Conservation (phyloP, 2,329 filamentous ascomycete genomes). For the Rachicladosporium sp. region DNA sequence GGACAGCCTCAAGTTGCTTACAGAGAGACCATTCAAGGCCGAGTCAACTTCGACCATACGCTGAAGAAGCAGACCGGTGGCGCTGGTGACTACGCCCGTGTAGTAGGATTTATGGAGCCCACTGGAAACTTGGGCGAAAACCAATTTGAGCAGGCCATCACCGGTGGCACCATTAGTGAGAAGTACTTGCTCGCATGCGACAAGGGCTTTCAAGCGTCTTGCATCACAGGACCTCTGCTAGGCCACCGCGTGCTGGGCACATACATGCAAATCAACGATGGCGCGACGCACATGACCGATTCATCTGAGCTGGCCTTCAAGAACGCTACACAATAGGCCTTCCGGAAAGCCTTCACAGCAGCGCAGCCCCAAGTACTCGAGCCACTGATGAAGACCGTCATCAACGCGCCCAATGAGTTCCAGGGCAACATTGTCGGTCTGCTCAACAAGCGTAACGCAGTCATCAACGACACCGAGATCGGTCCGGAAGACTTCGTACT, state of each 20-base stretch:
- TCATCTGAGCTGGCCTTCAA: constrained; percentile 96
- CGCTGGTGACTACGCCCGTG: constrained; percentile 87
- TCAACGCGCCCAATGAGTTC: constrained; percentile 93
- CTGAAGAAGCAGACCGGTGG: constrained; percentile 93
- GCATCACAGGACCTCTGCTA: constrained; percentile 76
- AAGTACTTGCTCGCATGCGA: constrained; percentile 91
- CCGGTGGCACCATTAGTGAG: constrained; percentile 83
- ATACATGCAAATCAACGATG: constrained; percentile 87
- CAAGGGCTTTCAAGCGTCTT: constrained; percentile 80
- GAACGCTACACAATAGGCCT: constrained; percentile 87
- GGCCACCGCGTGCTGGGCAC: constrained; percentile 87
- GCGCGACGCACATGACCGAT: constrained; percentile 93
- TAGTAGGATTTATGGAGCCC: constrained; percentile 84
- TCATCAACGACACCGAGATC: constrained; percentile 91
- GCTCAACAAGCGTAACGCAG: constrained; percentile 91
- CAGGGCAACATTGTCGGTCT: constrained; percentile 91
- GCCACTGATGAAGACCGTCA: constrained; percentile 95
- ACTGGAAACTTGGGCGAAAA: constrained; percentile 61
- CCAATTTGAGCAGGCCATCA: constrained; percentile 73
- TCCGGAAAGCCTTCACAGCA: constrained; percentile 80
- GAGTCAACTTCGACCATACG: constrained; percentile 78
- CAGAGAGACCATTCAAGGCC: constrained; percentile 77
- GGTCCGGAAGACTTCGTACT: constrained; percentile 89
- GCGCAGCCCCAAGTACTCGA: constrained; percentile 78
- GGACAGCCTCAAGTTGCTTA: constrained; percentile 95